Evolutionary conservation across 371 early-diverging fungal genomes (phyloP).

Genomic region (Rhizopus microsporus): DNA sequence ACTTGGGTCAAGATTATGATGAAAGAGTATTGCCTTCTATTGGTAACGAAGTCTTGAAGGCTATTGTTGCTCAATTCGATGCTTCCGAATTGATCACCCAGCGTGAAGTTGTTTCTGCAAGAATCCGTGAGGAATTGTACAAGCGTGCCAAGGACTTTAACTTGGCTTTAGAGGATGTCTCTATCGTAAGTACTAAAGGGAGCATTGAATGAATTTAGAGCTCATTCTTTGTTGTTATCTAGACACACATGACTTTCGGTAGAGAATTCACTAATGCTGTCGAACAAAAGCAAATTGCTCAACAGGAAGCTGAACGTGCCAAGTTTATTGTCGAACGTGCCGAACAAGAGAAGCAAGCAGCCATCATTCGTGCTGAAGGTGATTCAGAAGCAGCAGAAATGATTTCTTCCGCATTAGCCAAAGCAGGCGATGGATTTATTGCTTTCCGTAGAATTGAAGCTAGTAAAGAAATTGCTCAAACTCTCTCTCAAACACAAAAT

Average conservation of each 20-base stretch:
- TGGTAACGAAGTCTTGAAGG: conserved; percentile 98
- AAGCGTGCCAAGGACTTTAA: conserved; percentile 94
- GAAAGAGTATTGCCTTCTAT: conserved; percentile 97
- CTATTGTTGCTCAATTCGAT: conserved; percentile 98
- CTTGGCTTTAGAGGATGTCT: conserved; percentile 96
- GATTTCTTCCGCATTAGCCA: conserved; percentile 84
- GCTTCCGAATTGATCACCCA: conserved; percentile 97
- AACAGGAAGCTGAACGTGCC: conserved; percentile 98
- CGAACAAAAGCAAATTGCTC: conserved; percentile 92
- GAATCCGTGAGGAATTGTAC: conserved; percentile 92
- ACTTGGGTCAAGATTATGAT: conserved; percentile 94
- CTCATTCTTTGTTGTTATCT: no score
- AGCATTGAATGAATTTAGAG: background rate
- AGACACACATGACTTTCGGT: conserved; percentile 97
- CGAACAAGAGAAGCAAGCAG: conserved; percentile 96
- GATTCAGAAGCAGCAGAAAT: conserved; percentile 92
- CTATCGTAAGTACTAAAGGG: conserved; percentile 70
- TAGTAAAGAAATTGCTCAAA: conserved; percentile 94
- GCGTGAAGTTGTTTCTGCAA: conserved; percentile 93
- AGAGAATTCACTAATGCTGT: conserved; percentile 95
- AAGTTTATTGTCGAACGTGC: conserved; percentile 92
- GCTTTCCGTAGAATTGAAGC: conserved; percentile 98
- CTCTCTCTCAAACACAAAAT: conserved; percentile 80
- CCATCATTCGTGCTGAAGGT: conserved; percentile 98
- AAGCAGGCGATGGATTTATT: conserved; percentile 87